Base-by-base conservation (phyloP, 345 rosid genomes). In the Boechera divaricarpa region DNA sequence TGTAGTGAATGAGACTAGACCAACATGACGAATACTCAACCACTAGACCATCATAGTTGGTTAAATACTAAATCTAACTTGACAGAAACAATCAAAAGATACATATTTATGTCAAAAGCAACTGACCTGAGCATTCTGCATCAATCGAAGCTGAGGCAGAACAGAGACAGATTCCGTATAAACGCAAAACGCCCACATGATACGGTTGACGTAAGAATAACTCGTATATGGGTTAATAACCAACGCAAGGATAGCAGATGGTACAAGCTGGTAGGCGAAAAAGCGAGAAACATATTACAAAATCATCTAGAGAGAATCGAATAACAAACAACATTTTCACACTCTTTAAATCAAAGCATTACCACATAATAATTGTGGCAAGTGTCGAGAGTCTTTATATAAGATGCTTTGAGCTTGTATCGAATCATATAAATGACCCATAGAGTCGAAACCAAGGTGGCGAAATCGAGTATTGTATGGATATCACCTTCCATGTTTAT, bases 371-470 rank as follows among this genome's bases (percentile, higher is more conserved):
- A 84, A 10, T 79, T 54, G 38, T 88, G 85, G 45, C 85, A 68
- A 74, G 35, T 86, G 89, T 94, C 98, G 0, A 87, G 76, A 60
- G 84, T 85, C 80, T 89, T 81, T 68, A 87, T 69, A 66, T 90
- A 94, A 56, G 88, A 85, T 9, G 91, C 76, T 70, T 85, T 94
- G 70, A 94, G 82, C 84, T 86, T 91, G 85, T 80, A 69, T 10
- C 91, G 84, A 5, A 91, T 90, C 91, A 89, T 89, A 72, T 85
- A 94, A 33, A 89, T 80, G 63, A 90, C 86, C 96, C 96, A 94
- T 2, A 66, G 29, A 5, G 98, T 94, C 6, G 90, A 77, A 10
- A 73, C 54, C 3, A 94, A 78, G 13, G 89, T 83, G 10, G 87
- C 80, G 26, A 86, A 55, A 84, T 94, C 98, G 0, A 94, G 83